Percentiles rank a stretch among this genome's conserved stretches.
Evolutionary conservation across 108 stramenopile species (phyloP).

Genomic region (Craspedostauros australis): DNA sequence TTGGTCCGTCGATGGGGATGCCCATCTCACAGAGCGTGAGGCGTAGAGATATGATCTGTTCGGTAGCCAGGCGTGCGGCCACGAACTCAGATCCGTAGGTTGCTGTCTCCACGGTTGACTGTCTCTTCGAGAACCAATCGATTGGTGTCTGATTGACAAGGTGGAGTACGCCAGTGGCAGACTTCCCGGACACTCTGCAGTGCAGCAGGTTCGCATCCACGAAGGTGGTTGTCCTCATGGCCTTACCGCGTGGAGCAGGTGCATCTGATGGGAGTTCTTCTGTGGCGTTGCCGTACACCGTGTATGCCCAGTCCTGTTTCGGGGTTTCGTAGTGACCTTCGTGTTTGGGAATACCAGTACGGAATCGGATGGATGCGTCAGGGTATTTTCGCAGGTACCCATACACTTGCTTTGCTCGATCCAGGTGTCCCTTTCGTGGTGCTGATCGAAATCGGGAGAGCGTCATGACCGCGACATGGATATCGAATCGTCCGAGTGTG

Average conservation of each 20-base stretch:
- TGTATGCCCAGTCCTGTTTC: conserved; percentile 4
- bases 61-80: conserved; percentile 21
- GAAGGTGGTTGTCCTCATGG: conserved; percentile 1
- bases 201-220: conserved; percentile 23
- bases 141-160: conserved; percentile 18
- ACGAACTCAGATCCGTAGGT: conserved; percentile 35
- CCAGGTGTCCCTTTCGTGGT: conserved; percentile 28
- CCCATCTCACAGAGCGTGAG: conserved; percentile 28
- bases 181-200: conserved; percentile 4
- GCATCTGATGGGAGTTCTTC: conserved; percentile 3
- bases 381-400: conserved; percentile 17
- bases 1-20: conserved; percentile 16
- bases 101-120: conserved; percentile 29
- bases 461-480: conserved; percentile 9
- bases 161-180: conserved; percentile 13
- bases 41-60: conserved; percentile 16
- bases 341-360: neutral
- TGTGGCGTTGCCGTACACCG: conserved; percentile 9
- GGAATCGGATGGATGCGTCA: conserved; percentile 7
- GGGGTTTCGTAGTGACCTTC: neutral
- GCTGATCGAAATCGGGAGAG: conserved; percentile 18
- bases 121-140: conserved; percentile 19
- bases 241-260: conserved; percentile 7
- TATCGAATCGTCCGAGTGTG: conserved; percentile 24
- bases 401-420: conserved; percentile 18